These are phyloP conservation scores for Macadamia integrifolia DNA, from an alignment of 164 flowering plant species.

Conservation along the genomic window DNA sequence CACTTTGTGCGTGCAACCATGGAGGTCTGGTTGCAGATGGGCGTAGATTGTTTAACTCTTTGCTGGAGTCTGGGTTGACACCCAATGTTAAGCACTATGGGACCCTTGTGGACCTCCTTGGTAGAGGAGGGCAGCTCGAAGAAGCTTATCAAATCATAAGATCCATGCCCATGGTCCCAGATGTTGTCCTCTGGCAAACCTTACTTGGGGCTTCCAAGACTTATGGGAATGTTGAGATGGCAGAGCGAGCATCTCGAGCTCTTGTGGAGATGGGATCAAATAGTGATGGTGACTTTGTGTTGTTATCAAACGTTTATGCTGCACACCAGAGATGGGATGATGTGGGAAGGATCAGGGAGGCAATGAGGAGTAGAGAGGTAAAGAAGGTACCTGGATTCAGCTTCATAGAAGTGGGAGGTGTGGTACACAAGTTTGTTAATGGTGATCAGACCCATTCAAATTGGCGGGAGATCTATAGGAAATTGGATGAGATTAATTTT, in stretches of 20 bases:
- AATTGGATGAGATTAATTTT: constrained; percentile 69
- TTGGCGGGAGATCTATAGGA: constrained; percentile 55
- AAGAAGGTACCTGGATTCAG: constrained; percentile 87
- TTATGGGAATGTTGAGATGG: constrained; percentile 66
- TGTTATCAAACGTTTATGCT: constrained; percentile 80
- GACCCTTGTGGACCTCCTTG: constrained; percentile 69
- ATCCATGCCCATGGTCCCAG: constrained; percentile 59
- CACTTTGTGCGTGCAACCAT: constrained; percentile 76
- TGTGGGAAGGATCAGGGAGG: constrained; percentile 70
- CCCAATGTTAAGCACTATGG: constrained; percentile 82
- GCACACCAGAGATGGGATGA: constrained; percentile 67
- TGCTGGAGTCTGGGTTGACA: constrained; percentile 35
- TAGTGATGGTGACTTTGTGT: constrained; percentile 66
- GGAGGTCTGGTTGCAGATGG: constrained; percentile 79
- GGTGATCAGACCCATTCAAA: constrained; percentile 54
- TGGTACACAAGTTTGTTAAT: constrained; percentile 54
- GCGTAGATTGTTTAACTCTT: constrained; percentile 43
- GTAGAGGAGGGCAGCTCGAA: constrained; percentile 64
- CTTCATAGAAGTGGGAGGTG: constrained; percentile 60
- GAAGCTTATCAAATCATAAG: constrained; percentile 54
- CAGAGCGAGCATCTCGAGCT: constrained; percentile 58
- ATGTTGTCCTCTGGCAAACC: constrained; percentile 79
- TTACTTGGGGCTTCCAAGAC: constrained; percentile 75
- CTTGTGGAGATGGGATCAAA: constrained; percentile 71
- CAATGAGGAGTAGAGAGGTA: constrained; percentile 63